Base-by-base conservation (phyloP, 805 yeast genomes). In the Ascoidea tarda region DNA sequence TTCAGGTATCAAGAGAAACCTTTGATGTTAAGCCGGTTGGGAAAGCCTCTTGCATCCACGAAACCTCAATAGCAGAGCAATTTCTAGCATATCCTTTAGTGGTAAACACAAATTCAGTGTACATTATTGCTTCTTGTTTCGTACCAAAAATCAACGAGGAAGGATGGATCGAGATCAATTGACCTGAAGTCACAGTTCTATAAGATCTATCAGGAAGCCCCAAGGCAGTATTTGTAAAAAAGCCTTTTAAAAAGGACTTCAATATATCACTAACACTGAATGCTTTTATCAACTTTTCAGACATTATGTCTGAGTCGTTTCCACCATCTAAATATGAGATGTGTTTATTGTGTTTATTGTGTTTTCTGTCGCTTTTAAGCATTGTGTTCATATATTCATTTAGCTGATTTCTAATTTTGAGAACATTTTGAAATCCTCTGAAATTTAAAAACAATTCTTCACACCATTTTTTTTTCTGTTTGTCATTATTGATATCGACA, bases 131-230 rank as follows among this genome's bases (percentile, higher is more conserved):
- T 58, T 91, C 96, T 48, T 81, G 73, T 58, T 78, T 77, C 58
- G 77, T 77, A 5, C 96, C 96, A 67, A 91, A 93, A 46, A 93
- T 69, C 65, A 86, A 69, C 0, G 96, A 87, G 0, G 96, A 85
- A 0, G 98, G 98, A 63, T 91, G 98, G 8, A 91, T 80, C 50
- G 93, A 81, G 49, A 91, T 79, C 38, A 87, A 71, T 65, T 88
- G 96, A 32, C 96, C 96, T 1, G 85, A 79, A 33, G 83, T 70
- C 5, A 89, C 83, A 0, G 98, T 89, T 62, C 95, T 74, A 69
- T 83, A 93, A 4, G 96, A 84, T 61, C 97, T 75, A 65, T 93
- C 98, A 0, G 98, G 96, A 80, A 87, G 79, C 8, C 96, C 96
- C 16, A 93, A 78, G 0, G 99, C 99, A 0, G 96, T 82, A 65